Evolutionary conservation across 2,329 filamentous ascomycete genomes (phyloP).

Genomic region (Trichophyton simii): DNA sequence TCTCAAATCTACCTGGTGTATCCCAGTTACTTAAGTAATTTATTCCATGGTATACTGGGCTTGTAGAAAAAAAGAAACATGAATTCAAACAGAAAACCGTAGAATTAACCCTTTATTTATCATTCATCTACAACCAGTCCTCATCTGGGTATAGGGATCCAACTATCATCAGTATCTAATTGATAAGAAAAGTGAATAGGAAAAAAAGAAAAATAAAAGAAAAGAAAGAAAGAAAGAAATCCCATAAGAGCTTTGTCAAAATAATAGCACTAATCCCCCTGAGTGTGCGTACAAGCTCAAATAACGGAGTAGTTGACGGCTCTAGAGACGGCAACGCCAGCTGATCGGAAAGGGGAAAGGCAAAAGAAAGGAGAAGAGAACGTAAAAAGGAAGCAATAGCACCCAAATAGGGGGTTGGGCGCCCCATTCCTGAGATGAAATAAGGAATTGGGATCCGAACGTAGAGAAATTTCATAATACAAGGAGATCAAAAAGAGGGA

Average conservation of each 20-base stretch:
- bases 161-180: background rate
- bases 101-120: background rate
- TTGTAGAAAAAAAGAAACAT: background rate
- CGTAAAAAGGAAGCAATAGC: background rate
- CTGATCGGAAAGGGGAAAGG: background rate
- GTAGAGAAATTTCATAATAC: background rate
- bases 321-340: background rate
- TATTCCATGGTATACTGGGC: background rate
- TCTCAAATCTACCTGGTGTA: background rate
- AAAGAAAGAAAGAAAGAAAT: background rate
- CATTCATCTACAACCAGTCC: background rate
- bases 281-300: background rate
- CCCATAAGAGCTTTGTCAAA: too few relatives aligned
- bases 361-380: background rate
- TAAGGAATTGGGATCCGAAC: background rate
- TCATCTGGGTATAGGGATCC: background rate
- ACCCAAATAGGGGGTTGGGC: background rate
- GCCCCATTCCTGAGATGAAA: too few relatives aligned
- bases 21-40: background rate
- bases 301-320: background rate
- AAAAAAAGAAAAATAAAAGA: background rate
- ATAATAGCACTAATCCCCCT: background rate
- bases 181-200: background rate
- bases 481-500: background rate
- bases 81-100: background rate